Conservation (phyloP, 2,329 filamentous ascomycete species). For the Colletotrichum noveboracense region DNA sequence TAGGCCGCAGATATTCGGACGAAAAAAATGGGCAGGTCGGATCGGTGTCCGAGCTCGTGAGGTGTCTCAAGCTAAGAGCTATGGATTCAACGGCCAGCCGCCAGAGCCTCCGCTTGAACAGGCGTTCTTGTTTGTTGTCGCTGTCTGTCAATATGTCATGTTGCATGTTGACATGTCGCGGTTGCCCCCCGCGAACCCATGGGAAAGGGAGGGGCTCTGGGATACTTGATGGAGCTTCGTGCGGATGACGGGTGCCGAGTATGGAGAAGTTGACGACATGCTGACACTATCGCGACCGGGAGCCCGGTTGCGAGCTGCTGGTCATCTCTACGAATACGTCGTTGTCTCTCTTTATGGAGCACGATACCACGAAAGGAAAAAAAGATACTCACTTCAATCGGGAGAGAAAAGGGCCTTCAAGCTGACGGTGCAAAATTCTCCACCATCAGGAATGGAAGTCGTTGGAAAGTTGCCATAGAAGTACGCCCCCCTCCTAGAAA, state of each 20-base stretch:
- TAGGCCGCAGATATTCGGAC: background rate
- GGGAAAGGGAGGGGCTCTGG: background rate
- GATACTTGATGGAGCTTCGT: background rate
- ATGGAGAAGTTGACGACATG: background rate
- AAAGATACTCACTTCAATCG: background rate
- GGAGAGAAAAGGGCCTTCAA: background rate
- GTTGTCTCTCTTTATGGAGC: background rate
- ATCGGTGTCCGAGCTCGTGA: background rate
- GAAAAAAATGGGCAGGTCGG: background rate
- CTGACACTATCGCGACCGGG: background rate
- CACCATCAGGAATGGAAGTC: background rate
- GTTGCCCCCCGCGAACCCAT: background rate
- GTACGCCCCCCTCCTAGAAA: background rate
- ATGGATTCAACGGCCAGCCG: background rate
- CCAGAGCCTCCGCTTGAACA: background rate
- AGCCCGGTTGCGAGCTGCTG: background rate
- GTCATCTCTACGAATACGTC: background rate
- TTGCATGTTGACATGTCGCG: background rate
- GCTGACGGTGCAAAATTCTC: background rate
- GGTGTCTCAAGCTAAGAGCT: background rate
- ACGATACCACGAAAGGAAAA: accelerated
- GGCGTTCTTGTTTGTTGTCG: background rate
- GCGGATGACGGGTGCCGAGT: background rate
- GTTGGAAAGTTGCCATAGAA: background rate
- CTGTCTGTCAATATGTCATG: background rate